Base-by-base conservation (phyloP, 257 asterid species). In the Henckelia pumila region DNA sequence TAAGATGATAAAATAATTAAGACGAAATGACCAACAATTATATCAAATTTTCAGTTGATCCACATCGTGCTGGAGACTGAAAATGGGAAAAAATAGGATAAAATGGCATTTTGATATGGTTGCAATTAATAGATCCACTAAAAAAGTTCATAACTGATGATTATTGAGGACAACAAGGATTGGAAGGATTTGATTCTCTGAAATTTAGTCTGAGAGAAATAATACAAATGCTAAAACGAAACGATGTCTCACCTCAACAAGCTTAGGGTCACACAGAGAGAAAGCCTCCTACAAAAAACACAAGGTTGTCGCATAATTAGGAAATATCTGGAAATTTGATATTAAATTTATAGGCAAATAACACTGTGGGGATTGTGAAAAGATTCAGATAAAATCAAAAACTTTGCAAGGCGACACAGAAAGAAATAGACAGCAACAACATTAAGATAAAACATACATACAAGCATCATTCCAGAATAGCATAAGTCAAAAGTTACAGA, bases 271-370 rank as follows among this genome's bases (percentile, higher is more conserved):
- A 69, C 97, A 93, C 58, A 93, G 80, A 72, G 95, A 82, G 88
- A 93, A 93, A 29, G 97, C 92, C 79, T 93, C 98, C 97, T 90
- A 75, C 77, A 80, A 81, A 76, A 79, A 64, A 77, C 17, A 75
- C 71, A 73, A 11, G 20, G 44, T 23, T 20, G 20, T 17, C 71
- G 68, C 40, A 63, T 71, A 6, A 77, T 68, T 56, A 37, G 26
- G 68, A 56, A 7, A 44, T 19, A 19, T 44, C 20, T 3, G 22
- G 47, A 32, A 22, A 59, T 69, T 25, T 9, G 37, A 47, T 21
- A 33, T 28, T 8, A 58, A 64, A 59, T 13, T 55, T 64, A 17
- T 56, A 22, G 33, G 52, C 23, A 52, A 20, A 35, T 32, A 59
- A 35, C 52, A 59, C 16, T 55, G 4, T 47, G n/a, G 47, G 23